Base-by-base conservation (phyloP, 257 asterid genomes). In the Misopates orontium region DNA sequence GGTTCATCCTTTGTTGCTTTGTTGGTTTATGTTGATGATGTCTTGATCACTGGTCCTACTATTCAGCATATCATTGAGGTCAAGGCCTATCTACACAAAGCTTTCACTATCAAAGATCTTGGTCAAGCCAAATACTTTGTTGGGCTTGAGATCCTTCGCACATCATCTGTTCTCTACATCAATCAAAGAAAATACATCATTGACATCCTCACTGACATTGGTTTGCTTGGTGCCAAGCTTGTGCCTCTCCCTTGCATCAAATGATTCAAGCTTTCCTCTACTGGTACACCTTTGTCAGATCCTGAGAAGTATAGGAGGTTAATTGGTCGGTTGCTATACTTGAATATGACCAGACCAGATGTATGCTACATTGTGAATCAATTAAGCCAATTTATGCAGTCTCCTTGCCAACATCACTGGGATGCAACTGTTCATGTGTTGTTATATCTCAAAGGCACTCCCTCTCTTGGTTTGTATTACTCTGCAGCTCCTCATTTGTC, bases 1-100 rank as follows among this genome's bases (percentile, higher is more conserved):
- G 13, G 13, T 7, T 0, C 0, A 0, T 1, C 4, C 1, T 18
- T 64, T 56, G n/a, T n/a, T n/a, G n/a, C n/a, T n/a, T n/a, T n/a
- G 0, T 8, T 71, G 0, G 39, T 71, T 0, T 47, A 56, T 56
- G 66, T 71, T 0, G 75, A 63, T 63, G 71, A 71, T 28, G 52
- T 71, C 0, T 10, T 68, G 4, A 3, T 48, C 0, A 13, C 54
- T 1, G 58, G 50, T 0, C 7, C 20, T 1, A 4, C 8, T 12
- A 1, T 1, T 0, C 0, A 5, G 0, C 23, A 5, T 0, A 48
- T 68, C 0, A 0, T 1, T 0, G 4, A 0, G 0, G 31, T 58
- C 3, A 45, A 58, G 0, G 0, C 3, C 0, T 58, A 48, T 58
- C 3, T 58, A 0, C 13, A 68, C 48, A 1, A 13, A 0, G 0